Evolutionary conservation across 768 basidiomycete species (phyloP).

Genomic region (Termitomyces sp.): DNA sequence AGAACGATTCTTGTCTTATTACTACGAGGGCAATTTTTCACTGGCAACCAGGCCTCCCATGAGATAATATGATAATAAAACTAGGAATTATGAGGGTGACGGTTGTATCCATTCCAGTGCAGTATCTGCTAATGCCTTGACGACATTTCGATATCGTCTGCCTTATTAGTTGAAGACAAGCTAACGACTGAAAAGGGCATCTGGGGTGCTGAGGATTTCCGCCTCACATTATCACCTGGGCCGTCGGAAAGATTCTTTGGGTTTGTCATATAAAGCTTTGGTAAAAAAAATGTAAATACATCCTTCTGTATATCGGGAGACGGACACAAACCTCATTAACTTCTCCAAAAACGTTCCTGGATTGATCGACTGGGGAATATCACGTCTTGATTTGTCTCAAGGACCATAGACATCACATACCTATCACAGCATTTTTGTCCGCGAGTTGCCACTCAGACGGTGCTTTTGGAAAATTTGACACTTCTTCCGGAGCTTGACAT

Average conservation of each 20-base stretch:
- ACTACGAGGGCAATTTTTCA: neutral
- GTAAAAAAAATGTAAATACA: neutral
- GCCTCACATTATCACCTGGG: neutral
- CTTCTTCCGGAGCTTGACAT: slow-evolving; percentile 21
- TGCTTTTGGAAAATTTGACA: slow-evolving; percentile 17
- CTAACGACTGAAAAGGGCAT: slow-evolving; percentile 10
- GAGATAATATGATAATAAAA: neutral
- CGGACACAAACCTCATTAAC: slow-evolving; percentile 21
- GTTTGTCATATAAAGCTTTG: slow-evolving; percentile 16
- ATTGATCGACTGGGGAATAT: slow-evolving; percentile 23
- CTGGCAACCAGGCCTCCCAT: neutral
- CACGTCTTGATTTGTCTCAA: neutral
- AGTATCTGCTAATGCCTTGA: slow-evolving; percentile 16
- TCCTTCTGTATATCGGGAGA: slow-evolving; percentile 1
- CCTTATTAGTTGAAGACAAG: slow-evolving; percentile 8
- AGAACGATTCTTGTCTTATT: neutral
- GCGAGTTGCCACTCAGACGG: slow-evolving; percentile 44
- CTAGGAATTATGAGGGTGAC: neutral
- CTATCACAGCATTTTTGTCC: slow-evolving; percentile 45
- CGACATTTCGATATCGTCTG: slow-evolving; percentile 29
- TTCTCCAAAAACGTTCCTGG: slow-evolving; percentile 42
- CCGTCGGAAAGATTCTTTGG: slow-evolving; percentile 5
- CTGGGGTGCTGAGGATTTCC: slow-evolving; percentile 4
- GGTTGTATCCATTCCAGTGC: neutral
- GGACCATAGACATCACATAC: slow-evolving; percentile 25